Base-by-base conservation (phyloP, 2,329 filamentous ascomycete genomes). In the Colletotrichum gigasporum region DNA sequence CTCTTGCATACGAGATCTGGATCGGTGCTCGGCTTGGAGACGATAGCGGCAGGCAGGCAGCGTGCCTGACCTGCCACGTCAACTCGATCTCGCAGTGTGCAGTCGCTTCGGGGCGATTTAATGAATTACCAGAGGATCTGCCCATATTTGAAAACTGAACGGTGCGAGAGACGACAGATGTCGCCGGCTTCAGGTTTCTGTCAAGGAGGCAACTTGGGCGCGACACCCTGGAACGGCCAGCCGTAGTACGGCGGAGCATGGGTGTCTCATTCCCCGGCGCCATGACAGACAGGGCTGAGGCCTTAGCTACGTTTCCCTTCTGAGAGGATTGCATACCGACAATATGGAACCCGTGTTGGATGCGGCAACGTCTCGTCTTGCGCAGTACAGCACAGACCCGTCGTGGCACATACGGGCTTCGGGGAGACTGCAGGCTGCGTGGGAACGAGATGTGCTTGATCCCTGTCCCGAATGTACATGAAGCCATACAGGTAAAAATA, bases 241-340 rank as follows among this genome's bases (percentile, higher is more conserved):
- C n/a, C n/a, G 16, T 34, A 24, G 14, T 53, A 39, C 35, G 37
- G 35, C 51, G 26, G 26, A 35, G 16, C 28, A 37, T 30, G 51
- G 24, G 20, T 10, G 18, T 26, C 16, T 41, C 32, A 16, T 24
- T 26, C 51, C 51, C 24, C 24, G 26, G 8, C 16, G 37, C n/a
- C 18, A 24, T 30, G 18, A 42, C 51, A 54, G 18, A 42, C 51
- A 54, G 37, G 51, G 51, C 39, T 44, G 51, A 54, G 37, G 37
- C 12, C 4, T 22, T 16, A 28, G 20, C 18, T n/a, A 26, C 26
- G 4, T 18, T 54, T 54, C 51, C 51, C 32, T 2, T 32, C 44
- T 44, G 24, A 42, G 26, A 32, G 24, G 24, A 32, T 11, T 54
- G 51, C 51, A 54, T 54, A 54, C 51, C 51, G 39, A 39, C 51